Percentiles rank a stretch among this genome's conserved stretches.
phyloP scores from a whole-genome alignment of 257 asterid genomes.

The Galeopsis tetrahit region DNA sequence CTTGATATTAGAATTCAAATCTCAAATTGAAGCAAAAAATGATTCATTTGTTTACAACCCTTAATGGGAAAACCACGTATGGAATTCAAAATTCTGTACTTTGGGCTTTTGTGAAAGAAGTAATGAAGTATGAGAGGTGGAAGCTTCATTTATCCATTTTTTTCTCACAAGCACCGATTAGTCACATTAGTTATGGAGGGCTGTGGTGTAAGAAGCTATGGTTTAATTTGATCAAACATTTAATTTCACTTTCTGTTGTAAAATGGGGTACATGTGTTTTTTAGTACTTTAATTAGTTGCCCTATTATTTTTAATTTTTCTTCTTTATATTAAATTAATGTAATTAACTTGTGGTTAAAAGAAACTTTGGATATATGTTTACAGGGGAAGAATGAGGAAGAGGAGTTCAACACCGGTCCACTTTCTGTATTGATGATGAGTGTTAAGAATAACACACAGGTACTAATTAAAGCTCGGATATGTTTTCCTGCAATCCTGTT shows the following conservation, averaged over 20 bases:
- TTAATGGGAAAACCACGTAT: neutral
- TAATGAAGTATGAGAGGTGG: neutral
- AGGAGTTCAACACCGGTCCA: slow-evolving; percentile 96
- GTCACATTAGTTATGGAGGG: neutral
- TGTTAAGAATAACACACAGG: slow-evolving; percentile 78
- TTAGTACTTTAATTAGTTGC: neutral
- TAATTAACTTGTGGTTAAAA: neutral
- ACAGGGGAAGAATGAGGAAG: slow-evolving; percentile 81
- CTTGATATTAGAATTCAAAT: neutral
- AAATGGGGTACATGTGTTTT: neutral
- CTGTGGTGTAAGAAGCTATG: neutral
- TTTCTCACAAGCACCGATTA: neutral
- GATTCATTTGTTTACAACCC: neutral
- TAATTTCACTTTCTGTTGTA: neutral
- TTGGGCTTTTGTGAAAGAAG: neutral
- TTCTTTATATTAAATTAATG: neutral
- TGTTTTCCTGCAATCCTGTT: slow-evolving; percentile 2
- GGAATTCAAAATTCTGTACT: neutral
- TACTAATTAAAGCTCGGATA: slow-evolving; percentile 16
- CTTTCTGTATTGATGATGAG: slow-evolving; percentile 79
- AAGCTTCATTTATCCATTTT: neutral
- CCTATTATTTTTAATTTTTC: neutral
- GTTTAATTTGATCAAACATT: neutral
- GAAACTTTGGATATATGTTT: slow-evolving; percentile 5
- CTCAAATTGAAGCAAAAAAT: neutral